These are phyloP conservation scores for Rhodosporidiobolus sp. DNA, from an alignment of 768 basidiomycete genomes.

Conservation along the genomic window DNA sequence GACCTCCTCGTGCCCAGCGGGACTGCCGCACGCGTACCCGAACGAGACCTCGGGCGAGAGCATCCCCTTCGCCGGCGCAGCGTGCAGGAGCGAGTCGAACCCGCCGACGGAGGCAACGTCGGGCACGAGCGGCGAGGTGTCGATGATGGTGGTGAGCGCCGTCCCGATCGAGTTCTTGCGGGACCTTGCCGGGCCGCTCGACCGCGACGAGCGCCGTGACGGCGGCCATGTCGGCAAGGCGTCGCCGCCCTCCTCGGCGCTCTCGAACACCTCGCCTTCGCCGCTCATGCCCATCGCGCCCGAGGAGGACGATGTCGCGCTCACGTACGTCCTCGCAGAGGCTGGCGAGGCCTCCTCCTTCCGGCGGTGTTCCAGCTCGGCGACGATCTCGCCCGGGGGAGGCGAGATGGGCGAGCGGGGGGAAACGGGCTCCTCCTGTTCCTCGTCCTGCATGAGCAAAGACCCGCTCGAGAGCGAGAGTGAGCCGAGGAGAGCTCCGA, in stretches of 20 bases:
- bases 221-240: not conserved
- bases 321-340: not conserved
- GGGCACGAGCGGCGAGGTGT: constrained; percentile 10
- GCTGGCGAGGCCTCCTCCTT: not conserved
- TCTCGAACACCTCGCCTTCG: not conserved
- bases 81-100: not conserved
- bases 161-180: not conserved
- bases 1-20: not conserved
- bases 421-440: constrained; percentile 7
- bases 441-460: constrained; percentile 18
- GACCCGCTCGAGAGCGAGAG: not conserved
- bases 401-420: not conserved
- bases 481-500: constrained; percentile 19
- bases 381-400: not conserved
- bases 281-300: not conserved
- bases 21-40: not conserved
- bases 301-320: not conserved
- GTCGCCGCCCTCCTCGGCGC: constrained; percentile 17
- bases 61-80: too few species aligned
- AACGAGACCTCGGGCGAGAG: not conserved
- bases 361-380: not conserved
- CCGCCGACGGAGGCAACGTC: not conserved
- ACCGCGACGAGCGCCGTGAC: not conserved
- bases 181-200: not conserved
- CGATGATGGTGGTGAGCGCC: constrained; percentile 10